These are phyloP conservation scores for Ophiostoma sp. DNA, from an alignment of 2,329 filamentous ascomycete species.

Conservation along the genomic window DNA sequence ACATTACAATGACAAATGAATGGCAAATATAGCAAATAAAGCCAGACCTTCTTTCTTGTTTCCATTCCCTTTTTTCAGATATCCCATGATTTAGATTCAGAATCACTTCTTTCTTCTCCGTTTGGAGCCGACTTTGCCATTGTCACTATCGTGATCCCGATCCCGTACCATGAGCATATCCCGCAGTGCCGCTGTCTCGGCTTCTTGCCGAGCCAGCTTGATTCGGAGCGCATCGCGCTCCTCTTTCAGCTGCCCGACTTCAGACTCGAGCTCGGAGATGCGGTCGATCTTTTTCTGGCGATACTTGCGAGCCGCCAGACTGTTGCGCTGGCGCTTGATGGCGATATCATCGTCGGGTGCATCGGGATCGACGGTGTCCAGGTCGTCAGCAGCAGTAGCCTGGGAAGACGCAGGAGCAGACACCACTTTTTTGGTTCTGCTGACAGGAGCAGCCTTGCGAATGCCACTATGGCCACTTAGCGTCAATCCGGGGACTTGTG, in stretches of 20 bases:
- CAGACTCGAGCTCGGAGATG: constrained; percentile 50
- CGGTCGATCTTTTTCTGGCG: constrained; percentile 59
- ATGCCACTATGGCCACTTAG: not conserved
- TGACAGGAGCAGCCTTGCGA: constrained; percentile 6
- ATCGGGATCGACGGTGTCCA: not conserved
- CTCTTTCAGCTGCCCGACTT: constrained; percentile 45
- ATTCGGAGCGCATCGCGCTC: constrained; percentile 55
- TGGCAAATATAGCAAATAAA: not conserved
- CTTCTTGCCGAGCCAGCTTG: constrained; percentile 52
- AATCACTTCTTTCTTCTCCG: not conserved
- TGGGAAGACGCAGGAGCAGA: not conserved
- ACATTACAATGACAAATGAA: not conserved
- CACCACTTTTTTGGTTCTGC: not conserved
- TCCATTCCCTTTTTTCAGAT: not conserved
- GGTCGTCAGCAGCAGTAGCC: not conserved
- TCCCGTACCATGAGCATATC: constrained; percentile 33
- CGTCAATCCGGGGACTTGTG: constrained; percentile 7
- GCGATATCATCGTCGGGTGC: constrained; percentile 26
- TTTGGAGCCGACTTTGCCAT: not conserved
- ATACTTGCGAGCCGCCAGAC: constrained; percentile 56
- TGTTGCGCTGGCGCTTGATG: constrained; percentile 55
- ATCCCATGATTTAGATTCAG: not conserved
- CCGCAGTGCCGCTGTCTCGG: constrained; percentile 52
- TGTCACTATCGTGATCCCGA: constrained; percentile 10
- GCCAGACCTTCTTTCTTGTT: too few species aligned